Evolutionary conservation across 352 stramenopile genomes (phyloP).

Genomic region (Elongisporangium anandrum): DNA sequence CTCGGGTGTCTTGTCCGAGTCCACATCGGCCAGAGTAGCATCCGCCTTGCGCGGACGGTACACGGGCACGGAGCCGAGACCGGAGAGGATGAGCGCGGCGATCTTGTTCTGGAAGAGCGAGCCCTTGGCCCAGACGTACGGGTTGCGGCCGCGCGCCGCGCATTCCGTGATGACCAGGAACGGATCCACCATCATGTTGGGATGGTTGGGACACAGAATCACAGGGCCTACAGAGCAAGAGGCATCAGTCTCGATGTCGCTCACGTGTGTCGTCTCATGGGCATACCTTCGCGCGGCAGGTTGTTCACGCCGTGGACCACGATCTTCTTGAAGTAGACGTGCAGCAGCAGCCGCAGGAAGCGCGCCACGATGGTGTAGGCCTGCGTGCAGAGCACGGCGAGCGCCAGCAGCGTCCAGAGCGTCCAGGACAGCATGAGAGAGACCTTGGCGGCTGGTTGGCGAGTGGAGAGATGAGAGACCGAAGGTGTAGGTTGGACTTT

Average conservation of each 20-base stretch:
- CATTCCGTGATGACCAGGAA: slow-evolving; percentile 77
- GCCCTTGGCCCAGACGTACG: slow-evolving; percentile 76
- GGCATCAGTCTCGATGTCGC: not conserved
- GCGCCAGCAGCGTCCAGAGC: slow-evolving; percentile 40
- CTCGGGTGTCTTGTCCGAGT: slow-evolving; percentile 58
- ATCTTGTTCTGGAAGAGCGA: slow-evolving; percentile 65
- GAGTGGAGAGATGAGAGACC: not conserved
- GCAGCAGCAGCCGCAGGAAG: slow-evolving; percentile 59
- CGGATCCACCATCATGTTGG: slow-evolving; percentile 79
- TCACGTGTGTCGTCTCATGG: not conserved
- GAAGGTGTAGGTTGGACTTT: not conserved
- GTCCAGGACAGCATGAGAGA: slow-evolving; percentile 7
- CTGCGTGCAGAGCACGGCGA: slow-evolving; percentile 46
- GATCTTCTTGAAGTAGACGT: slow-evolving; percentile 82
- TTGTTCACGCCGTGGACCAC: slow-evolving; percentile 76
- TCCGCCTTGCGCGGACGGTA: slow-evolving; percentile 48
- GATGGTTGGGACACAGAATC: slow-evolving; percentile 77
- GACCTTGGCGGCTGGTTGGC: not conserved
- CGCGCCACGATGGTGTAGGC: slow-evolving; percentile 54
- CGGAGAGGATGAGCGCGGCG: slow-evolving; percentile 30
- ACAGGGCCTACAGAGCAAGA: slow-evolving; percentile 35
- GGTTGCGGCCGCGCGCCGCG: slow-evolving; percentile 38
- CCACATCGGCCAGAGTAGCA: slow-evolving; percentile 45
- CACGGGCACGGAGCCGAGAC: slow-evolving; percentile 60
- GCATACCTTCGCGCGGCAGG: slow-evolving; percentile 59